Conservation (phyloP, 2,329 filamentous ascomycete genomes). For the Penicillium italicum region DNA sequence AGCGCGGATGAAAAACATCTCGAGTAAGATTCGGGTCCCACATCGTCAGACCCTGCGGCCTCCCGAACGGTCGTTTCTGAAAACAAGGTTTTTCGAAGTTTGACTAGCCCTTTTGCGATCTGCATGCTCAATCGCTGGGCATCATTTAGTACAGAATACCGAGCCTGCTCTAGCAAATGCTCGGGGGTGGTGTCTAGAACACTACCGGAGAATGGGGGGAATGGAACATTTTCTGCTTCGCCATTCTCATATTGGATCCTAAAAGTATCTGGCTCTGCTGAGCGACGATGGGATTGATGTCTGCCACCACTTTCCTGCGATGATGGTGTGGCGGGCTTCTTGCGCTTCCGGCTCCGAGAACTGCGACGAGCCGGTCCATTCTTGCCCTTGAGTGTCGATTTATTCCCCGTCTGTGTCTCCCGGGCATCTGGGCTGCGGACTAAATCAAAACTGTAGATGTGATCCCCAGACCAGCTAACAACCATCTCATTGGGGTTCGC, state of each 20-base stretch:
- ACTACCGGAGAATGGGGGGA: conserved; percentile 37
- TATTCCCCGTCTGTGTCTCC: conserved; percentile 37
- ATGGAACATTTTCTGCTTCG: conserved; percentile 56
- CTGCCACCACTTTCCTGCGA: conserved; percentile 43
- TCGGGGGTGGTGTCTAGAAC: conserved; percentile 29
- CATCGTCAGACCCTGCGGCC: conserved; percentile 25
- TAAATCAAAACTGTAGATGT: conserved; percentile 65
- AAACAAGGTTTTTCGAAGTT: conserved; percentile 55
- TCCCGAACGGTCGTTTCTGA: conserved; percentile 40
- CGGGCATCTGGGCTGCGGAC: conserved; percentile 55
- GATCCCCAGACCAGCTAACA: conserved; percentile 65
- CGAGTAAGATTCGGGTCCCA: conserved; percentile 33
- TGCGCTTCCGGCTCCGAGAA: conserved; percentile 53
- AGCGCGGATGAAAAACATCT: conserved; percentile 42
- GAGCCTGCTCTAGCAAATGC: conserved; percentile 38
- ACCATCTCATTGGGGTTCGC: conserved; percentile 65
- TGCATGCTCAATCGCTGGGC: conserved; percentile 53
- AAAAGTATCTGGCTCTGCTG: conserved; percentile 45
- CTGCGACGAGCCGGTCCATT: conserved; percentile 21
- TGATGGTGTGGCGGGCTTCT: conserved; percentile 48
- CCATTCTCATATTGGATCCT: conserved; percentile 59
- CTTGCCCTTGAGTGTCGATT: conserved; percentile 20
- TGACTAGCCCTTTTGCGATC: conserved; percentile 54
- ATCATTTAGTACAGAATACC: conserved; percentile 49
- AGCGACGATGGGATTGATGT: conserved; percentile 49